Base-by-base conservation (phyloP, 805 yeast species). In the Yarrowia sp. region DNA sequence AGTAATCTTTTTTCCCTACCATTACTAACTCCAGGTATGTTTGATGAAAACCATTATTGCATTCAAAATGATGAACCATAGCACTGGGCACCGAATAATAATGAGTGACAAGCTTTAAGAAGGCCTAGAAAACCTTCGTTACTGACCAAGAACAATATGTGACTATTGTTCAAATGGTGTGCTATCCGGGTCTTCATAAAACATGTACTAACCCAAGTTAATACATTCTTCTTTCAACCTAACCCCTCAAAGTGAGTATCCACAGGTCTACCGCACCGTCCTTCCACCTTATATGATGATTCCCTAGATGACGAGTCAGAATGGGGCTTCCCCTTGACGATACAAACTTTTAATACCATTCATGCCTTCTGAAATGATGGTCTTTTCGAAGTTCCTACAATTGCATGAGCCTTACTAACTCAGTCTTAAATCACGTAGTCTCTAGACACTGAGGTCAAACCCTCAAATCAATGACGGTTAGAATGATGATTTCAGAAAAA, bases 41-140 rank as follows among this genome's bases (percentile, higher is more conserved):
- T 41, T 12, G 12, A 4, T 26, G 70, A 73, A 69, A 69, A 70
- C 73, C 50, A 53, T 9, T 22, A 43, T 35, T 14, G 10, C 68
- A 41, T 26, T 71, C 73, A 72, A 74, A 69, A 85, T 86, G 97
- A 92, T 84, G 97, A 92, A 81, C 79, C 85, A 88, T 84, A 85
- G 97, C 98, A 93, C 98, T 93, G 98, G 98, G 98, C 98, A 92
- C 98, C 88, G 98, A 90, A 80, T 80, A 77, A 72, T 74, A 75
- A 87, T 92, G 97, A 92, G 97, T 91, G 97, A 92, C 92, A 90
- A 82, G 85, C 97, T 96, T 91, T 81, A 65, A 74, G 87, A 88
- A 93, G 97, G 97, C 97, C 91, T 95, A 89, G 95, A 96, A 93
- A 93, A 89, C 97, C 96, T 91, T 85, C 87, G 87, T 81, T 78